Evolutionary conservation across 2,329 filamentous ascomycete species (phyloP).

Genomic region (Fusarium sp.): DNA sequence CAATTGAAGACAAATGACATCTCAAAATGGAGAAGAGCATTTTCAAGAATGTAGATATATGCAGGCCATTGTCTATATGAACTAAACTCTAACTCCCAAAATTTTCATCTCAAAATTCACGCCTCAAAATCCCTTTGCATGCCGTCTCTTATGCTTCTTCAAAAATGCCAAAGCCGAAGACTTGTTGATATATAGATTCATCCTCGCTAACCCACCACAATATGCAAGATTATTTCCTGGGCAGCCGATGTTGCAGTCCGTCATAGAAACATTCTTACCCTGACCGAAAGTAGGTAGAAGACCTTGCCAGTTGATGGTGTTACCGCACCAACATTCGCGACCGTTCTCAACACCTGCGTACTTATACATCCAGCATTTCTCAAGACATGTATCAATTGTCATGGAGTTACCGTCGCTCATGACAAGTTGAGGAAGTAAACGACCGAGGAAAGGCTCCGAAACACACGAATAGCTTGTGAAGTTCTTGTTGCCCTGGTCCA

Average conservation of each 20-base stretch:
- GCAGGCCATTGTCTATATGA: neutral
- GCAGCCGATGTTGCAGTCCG: conserved; percentile 47
- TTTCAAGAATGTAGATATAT: neutral
- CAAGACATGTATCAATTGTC: conserved; percentile 48
- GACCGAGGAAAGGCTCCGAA: conserved; percentile 46
- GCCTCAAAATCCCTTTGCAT: neutral
- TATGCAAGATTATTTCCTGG: conserved; percentile 46
- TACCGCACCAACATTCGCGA: conserved; percentile 51
- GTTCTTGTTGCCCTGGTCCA: conserved; percentile 48
- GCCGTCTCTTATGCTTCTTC: conserved; percentile 12
- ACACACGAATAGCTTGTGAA: conserved; percentile 52
- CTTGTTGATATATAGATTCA: conserved; percentile 48
- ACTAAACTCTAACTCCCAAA: neutral
- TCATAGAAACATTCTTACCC: conserved; percentile 44
- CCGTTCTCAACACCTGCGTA: conserved; percentile 52
- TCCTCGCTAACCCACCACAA: conserved; percentile 45
- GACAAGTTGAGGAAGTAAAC: conserved; percentile 44
- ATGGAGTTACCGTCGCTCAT: conserved; percentile 46
- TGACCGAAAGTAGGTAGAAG: conserved; percentile 23
- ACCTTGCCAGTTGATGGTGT: conserved; percentile 44
- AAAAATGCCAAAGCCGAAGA: conserved; percentile 10
- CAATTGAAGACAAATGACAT: neutral
- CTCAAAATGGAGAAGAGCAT: rapidly evolving
- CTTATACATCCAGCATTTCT: conserved; percentile 46
- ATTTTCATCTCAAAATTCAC: rapidly evolving